Evolutionary conservation across 2,329 filamentous ascomycete genomes (phyloP).

Genomic region (Verticillium tricorpus): DNA sequence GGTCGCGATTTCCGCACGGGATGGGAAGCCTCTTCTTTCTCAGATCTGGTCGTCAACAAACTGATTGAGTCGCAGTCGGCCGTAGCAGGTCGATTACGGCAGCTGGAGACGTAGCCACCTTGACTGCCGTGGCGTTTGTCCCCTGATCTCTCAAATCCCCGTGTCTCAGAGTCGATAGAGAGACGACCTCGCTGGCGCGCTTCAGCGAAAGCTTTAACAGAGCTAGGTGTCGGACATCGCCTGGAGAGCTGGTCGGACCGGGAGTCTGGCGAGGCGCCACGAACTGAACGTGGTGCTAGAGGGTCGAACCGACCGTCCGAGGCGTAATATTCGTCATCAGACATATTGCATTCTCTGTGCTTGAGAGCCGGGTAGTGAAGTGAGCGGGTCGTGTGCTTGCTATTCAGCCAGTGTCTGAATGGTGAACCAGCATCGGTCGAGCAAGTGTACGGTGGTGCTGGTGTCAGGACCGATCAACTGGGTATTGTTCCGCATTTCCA

Average conservation of each 20-base stretch:
- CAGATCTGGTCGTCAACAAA: constrained; percentile 62
- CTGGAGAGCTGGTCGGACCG: background rate
- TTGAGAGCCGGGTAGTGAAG: background rate
- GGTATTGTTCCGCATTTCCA: background rate
- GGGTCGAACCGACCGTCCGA: background rate
- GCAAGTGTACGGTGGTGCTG: background rate
- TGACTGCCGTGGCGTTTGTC: constrained; percentile 44
- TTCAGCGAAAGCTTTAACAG: constrained; percentile 94
- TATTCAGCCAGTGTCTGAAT: background rate
- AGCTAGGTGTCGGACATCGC: constrained; percentile 71
- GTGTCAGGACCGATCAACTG: background rate
- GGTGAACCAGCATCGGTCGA: background rate
- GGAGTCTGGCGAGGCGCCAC: background rate
- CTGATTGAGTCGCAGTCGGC: constrained; percentile 58
- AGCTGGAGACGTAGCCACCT: constrained; percentile 58
- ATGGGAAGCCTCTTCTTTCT: constrained; percentile 86
- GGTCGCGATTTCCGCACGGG: constrained; percentile 64
- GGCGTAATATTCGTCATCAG: background rate
- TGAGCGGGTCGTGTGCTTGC: background rate
- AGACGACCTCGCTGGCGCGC: constrained; percentile 80
- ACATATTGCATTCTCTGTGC: background rate
- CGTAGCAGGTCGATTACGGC: constrained; percentile 55
- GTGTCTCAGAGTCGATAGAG: constrained; percentile 48
- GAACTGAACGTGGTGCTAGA: background rate
- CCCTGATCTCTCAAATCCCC: constrained; percentile 47